Evolutionary conservation across 2,329 filamentous ascomycete genomes (phyloP).

Genomic region (Coniochaeta sp.): DNA sequence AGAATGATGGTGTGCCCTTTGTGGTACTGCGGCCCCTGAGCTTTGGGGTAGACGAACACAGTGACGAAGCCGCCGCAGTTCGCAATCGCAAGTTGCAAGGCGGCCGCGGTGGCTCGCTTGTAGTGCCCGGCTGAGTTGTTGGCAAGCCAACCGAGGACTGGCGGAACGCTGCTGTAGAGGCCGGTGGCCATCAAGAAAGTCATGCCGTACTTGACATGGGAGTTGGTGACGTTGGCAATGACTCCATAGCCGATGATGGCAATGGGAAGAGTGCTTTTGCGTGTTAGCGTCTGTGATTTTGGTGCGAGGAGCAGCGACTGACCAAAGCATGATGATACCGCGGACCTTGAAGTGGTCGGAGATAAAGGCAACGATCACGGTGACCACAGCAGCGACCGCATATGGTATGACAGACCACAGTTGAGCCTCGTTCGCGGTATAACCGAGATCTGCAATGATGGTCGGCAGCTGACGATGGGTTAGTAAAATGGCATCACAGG

Average conservation of each 20-base stretch:
- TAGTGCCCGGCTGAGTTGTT: slow-evolving; percentile 66
- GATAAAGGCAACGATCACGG: slow-evolving; percentile 46
- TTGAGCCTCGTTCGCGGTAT: slow-evolving; percentile 49
- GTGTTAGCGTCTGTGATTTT: neutral
- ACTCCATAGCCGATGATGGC: slow-evolving; percentile 60
- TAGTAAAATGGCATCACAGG: neutral
- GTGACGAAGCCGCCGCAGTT: slow-evolving; percentile 60
- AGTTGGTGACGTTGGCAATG: slow-evolving; percentile 47
- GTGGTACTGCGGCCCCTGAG: slow-evolving; percentile 50
- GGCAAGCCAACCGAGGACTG: slow-evolving; percentile 57
- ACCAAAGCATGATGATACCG: slow-evolving; percentile 51
- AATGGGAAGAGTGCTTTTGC: slow-evolving; percentile 45
- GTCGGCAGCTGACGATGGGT: slow-evolving; percentile 44
- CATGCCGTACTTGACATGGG: slow-evolving; percentile 55
- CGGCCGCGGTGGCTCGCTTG: slow-evolving; percentile 61
- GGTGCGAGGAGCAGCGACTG: neutral
- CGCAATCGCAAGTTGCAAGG: slow-evolving; percentile 57
- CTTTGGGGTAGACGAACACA: slow-evolving; percentile 53
- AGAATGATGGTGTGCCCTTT: slow-evolving; percentile 56
- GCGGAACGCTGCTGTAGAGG: slow-evolving; percentile 56
- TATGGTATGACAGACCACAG: slow-evolving; percentile 60
- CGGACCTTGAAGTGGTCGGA: slow-evolving; percentile 55
- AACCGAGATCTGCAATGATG: slow-evolving; percentile 44
- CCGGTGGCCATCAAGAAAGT: slow-evolving; percentile 62
- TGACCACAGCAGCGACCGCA: slow-evolving; percentile 50